Base-by-base conservation (phyloP, 768 basidiomycete species). In the Suillus clintonianus region DNA sequence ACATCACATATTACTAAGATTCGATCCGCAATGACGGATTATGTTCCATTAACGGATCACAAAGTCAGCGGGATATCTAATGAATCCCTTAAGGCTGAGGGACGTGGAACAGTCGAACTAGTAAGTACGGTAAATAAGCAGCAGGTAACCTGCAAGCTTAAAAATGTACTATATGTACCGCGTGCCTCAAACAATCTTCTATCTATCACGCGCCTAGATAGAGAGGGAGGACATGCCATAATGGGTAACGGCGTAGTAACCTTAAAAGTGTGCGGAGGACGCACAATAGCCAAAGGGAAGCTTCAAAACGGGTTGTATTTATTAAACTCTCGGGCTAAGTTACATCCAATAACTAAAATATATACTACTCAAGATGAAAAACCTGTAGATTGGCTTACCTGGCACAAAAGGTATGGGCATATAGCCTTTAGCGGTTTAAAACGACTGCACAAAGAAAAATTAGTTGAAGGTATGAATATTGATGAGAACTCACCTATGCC, bases 1-100 rank as follows among this genome's bases (percentile, higher is more conserved):
- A 61, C 34, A 14, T 37, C 59, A 24, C 55, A 64, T 27, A 64
- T 68, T 11, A 64, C 57, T 9, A 42, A 36, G 0, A 17, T 64
- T 4, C 2, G n/a, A 0, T n/a, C 45, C 1, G 34, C 53, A 4
- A 55, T 62, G 17, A 43, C 6, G 13, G 59, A 45, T 7, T 60
- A 30, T 22, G 17, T 22, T 15, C 42, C 59, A 11, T 8, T 60
- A 37, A 37, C n/a, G n/a, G n/a, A n/a, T n/a, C n/a, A n/a, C n/a
- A n/a, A n/a, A n/a, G n/a, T n/a, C 32, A 32, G 32, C 32, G 7
- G 32, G 32, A 32, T 32, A 32, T 3, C 32, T 32, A 32, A 32
- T 32, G 57, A 37, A 37, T 37, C 36, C 36, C 36, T 41, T 3
- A 14, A 41, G 5, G 57, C 45, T 42, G 14, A 27, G 6, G 59